phyloP scores from a whole-genome alignment of 257 asterid genomes.

The Misopates orontium region DNA sequence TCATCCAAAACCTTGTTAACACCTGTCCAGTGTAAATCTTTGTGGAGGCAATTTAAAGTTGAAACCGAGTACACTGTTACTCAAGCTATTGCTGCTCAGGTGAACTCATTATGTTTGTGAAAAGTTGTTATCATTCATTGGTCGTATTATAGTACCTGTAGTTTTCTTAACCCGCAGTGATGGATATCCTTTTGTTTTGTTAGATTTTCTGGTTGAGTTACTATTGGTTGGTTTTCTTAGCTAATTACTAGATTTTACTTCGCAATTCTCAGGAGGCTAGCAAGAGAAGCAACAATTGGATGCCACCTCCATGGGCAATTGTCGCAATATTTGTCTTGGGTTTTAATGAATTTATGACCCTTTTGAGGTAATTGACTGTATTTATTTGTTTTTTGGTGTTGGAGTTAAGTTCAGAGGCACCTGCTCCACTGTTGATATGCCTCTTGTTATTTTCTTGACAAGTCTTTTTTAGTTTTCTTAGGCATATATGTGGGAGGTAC shows the following conservation, averaged over 20 bases:
- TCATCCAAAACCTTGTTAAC: constrained; percentile 76
- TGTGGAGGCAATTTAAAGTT: constrained; percentile 85
- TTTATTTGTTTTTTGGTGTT: background rate
- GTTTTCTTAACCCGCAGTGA: background rate
- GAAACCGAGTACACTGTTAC: constrained; percentile 92
- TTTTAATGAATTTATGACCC: constrained; percentile 87
- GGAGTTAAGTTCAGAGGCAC: constrained; percentile 17
- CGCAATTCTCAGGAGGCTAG: constrained; percentile 65
- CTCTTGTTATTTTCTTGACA: background rate
- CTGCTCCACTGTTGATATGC: constrained; percentile 7
- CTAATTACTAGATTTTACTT: constrained; percentile 22
- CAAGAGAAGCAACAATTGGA: constrained; percentile 76
- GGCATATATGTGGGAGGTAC: background rate
- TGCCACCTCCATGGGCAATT: constrained; percentile 91
- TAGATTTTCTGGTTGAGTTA: constrained; percentile 15
- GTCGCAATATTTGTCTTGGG: constrained; percentile 69
- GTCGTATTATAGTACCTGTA: background rate
- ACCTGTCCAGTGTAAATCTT: constrained; percentile 87
- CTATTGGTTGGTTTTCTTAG: constrained; percentile 4
- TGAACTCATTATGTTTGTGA: constrained; percentile 24
- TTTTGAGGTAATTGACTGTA: constrained; percentile 54
- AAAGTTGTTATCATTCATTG: constrained; percentile 10
- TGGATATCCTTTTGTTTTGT: background rate
- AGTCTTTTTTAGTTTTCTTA: background rate
- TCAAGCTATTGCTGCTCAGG: constrained; percentile 98